Evolutionary conservation across 306 rosid genomes (phyloP).

Genomic region (Ziziphus jujuba): DNA sequence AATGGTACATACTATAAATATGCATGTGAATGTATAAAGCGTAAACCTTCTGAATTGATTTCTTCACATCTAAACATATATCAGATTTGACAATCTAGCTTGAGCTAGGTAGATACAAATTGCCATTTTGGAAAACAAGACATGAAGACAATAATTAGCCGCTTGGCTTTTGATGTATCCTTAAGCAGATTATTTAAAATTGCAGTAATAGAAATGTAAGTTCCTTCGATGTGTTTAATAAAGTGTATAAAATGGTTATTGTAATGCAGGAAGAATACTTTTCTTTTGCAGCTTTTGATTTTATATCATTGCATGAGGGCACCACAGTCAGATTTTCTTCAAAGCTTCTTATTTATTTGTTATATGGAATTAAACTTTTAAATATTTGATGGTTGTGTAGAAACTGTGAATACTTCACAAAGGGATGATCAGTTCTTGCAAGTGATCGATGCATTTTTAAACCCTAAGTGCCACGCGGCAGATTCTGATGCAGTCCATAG

Average conservation of each 20-base stretch:
- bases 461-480: conserved; percentile 72
- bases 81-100: too few species aligned
- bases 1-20: conserved; percentile 22
- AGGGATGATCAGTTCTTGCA: conserved; percentile 35
- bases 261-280: too few species aligned
- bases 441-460: conserved; percentile 71
- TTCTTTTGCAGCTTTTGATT: background rate
- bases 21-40: background rate
- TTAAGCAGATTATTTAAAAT: too few species aligned
- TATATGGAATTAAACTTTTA: conserved; percentile 12
- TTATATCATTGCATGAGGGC: background rate
- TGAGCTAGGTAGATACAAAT: too few species aligned
- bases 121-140: too few species aligned
- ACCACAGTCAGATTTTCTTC: background rate
- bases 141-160: too few species aligned
- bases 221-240: too few species aligned
- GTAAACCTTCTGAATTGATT: too few species aligned
- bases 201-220: too few species aligned
- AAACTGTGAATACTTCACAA: conserved; percentile 27
- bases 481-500: conserved; percentile 62
- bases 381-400: conserved; percentile 39
- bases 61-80: too few species aligned
- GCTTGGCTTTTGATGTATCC: too few species aligned
- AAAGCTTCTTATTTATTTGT: background rate
- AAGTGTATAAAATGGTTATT: too few species aligned